A percentile compares a stretch with the other conserved stretches of the same genome.
Evolutionary conservation across 139 green algal genomes (phyloP).

Genomic region (Medakamo hakoo): DNA sequence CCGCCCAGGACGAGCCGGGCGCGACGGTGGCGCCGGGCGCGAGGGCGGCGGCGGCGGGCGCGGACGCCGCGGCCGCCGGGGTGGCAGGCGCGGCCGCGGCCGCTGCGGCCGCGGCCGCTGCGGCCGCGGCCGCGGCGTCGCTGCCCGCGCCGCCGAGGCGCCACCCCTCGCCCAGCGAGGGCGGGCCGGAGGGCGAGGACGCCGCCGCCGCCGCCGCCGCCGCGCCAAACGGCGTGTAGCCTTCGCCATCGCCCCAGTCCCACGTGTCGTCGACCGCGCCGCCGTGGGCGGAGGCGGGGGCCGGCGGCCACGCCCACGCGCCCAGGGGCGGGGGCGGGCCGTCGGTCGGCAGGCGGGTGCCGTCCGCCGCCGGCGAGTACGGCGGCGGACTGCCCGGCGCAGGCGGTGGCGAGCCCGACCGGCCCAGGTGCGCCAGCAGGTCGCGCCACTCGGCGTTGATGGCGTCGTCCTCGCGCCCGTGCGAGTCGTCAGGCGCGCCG

Average conservation of each 20-base stretch:
- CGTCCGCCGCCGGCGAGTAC: too few species aligned
- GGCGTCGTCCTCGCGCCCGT: background rate
- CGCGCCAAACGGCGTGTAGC: background rate
- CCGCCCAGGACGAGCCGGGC: background rate
- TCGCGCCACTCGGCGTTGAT: background rate
- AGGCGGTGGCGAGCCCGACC: too few species aligned
- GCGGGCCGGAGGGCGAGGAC: background rate
- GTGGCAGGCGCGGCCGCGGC: background rate
- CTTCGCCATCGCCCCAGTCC: background rate
- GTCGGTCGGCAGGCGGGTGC: too few species aligned
- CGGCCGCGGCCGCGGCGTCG: too few species aligned
- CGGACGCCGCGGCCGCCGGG: background rate
- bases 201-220: too few species aligned
- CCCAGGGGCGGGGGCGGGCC: too few species aligned
- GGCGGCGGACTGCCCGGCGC: too few species aligned
- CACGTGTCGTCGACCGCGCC: background rate
- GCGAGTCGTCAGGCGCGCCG: background rate
- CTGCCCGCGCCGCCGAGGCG: background rate
- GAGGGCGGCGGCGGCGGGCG: background rate
- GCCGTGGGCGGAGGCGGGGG: too few species aligned
- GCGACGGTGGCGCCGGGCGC: background rate
- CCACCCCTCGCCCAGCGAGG: background rate
- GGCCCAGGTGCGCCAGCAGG: background rate
- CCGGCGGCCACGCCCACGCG: too few species aligned
- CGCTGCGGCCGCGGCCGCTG: too few species aligned